A percentile compares a stretch with the other conserved stretches of the same genome.
These are phyloP conservation scores for Oxyria digyna DNA, from an alignment of 148 eudicot genomes.

Conservation along the genomic window DNA sequence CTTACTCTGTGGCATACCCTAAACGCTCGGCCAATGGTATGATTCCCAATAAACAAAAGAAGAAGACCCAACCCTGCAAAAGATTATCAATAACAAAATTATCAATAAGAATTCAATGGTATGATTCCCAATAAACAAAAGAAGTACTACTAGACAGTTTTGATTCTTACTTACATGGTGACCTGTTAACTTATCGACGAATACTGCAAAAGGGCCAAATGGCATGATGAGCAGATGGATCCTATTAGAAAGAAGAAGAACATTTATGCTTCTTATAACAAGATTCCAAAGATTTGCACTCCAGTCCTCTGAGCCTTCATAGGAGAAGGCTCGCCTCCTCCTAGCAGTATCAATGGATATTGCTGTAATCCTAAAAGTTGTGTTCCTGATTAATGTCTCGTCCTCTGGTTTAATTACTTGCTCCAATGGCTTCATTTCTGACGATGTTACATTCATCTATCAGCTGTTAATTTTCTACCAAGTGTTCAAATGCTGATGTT, in stretches of 20 bases:
- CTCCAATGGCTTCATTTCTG: not conserved
- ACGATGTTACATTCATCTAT: not conserved
- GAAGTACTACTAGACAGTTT: not conserved
- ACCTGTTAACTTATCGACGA: not conserved
- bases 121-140: not conserved
- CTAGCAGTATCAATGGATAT: not conserved
- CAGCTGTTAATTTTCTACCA: not conserved
- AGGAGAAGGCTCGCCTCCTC: not conserved
- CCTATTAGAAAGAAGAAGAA: not conserved
- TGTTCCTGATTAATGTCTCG: not conserved
- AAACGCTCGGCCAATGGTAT: constrained; percentile 84
- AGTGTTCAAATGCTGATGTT: too few species aligned
- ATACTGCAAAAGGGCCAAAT: constrained; percentile 3
- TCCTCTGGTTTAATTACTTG: not conserved
- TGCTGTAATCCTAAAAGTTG: not conserved
- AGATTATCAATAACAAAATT: too few species aligned
- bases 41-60: constrained; percentile 75
- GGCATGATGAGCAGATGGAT: not conserved
- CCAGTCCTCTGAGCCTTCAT: not conserved
- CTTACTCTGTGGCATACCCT: constrained; percentile 91
- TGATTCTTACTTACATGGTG: not conserved
- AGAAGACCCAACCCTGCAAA: constrained; percentile 92
- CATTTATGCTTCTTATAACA: not conserved
- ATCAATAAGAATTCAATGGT: not conserved
- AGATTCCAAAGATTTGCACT: not conserved